Percentiles rank a stretch among this genome's conserved stretches.
Conservation (phyloP, 2,329 filamentous ascomycete genomes). For the Botryotinia calthae region DNA sequence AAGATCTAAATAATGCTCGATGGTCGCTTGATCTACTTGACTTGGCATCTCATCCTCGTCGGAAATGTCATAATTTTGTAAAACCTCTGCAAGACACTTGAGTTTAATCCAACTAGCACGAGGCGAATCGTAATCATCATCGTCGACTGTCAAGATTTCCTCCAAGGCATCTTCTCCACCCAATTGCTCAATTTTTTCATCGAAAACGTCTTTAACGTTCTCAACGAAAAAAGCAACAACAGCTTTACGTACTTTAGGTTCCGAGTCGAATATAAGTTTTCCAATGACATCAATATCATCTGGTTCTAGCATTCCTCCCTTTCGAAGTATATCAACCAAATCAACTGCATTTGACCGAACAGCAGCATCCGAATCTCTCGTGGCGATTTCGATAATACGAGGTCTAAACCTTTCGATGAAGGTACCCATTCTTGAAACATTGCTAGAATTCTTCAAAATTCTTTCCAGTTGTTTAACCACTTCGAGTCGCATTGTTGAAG, state of each 20-base stretch:
- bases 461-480: slow-evolving; percentile 78
- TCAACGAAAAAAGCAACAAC: slow-evolving; percentile 88
- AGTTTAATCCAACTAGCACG: slow-evolving; percentile 84
- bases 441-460: slow-evolving; percentile 77
- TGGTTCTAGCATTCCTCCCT: slow-evolving; percentile 83
- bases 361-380: slow-evolving; percentile 74
- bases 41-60: slow-evolving; percentile 56
- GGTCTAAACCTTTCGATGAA: slow-evolving; percentile 91
- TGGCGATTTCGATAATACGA: slow-evolving; percentile 89
- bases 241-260: slow-evolving; percentile 79
- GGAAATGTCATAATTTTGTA: slow-evolving; percentile 77
- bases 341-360: slow-evolving; percentile 80
- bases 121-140: slow-evolving; percentile 73
- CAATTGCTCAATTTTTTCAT: slow-evolving; percentile 77
- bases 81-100: slow-evolving; percentile 82
- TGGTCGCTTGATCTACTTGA: slow-evolving; percentile 43
- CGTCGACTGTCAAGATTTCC: slow-evolving; percentile 67
- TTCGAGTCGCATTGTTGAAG: slow-evolving; percentile 73
- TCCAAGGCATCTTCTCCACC: slow-evolving; percentile 75
- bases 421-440: slow-evolving; percentile 72
- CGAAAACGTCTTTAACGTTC: slow-evolving; percentile 78
- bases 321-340: slow-evolving; percentile 76
- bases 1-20: slow-evolving; percentile 53
- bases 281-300: slow-evolving; percentile 88
- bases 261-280: slow-evolving; percentile 83